Percentiles rank a stretch among this genome's conserved stretches.
These are phyloP conservation scores for Cutaneotrichosporon sp. DNA, from an alignment of 1,284 basidiomycete species.

Conservation along the genomic window DNA sequence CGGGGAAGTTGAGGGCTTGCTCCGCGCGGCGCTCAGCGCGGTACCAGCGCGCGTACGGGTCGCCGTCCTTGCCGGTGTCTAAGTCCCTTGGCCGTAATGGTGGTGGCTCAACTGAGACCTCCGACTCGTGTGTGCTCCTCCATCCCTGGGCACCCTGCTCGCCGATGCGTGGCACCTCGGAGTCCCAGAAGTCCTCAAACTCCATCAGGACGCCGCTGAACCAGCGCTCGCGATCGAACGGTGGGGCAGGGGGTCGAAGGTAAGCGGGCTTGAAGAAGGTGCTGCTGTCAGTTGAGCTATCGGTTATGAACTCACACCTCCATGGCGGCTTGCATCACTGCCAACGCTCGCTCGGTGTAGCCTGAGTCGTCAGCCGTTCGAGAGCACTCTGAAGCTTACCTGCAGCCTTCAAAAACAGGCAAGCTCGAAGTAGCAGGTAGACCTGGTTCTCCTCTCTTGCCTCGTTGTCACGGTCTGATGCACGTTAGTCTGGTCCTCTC, in stretches of 20 bases:
- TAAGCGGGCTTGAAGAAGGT: constrained; percentile 53
- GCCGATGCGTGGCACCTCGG: constrained; percentile 56
- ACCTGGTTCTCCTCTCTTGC: constrained; percentile 48
- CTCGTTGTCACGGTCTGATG: constrained; percentile 16
- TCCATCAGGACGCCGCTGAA: constrained; percentile 39
- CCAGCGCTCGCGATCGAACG: constrained; percentile 29
- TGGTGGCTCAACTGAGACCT: not conserved
- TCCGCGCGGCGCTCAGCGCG: constrained; percentile 62
- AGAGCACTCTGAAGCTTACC: constrained; percentile 58
- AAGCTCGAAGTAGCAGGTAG: constrained; percentile 47
- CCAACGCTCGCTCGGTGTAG: constrained; percentile 56
- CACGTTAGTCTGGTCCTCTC: too few relatives aligned
- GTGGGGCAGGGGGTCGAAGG: constrained; percentile 24
- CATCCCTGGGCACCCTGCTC: constrained; percentile 55
- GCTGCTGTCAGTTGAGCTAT: constrained; percentile 23
- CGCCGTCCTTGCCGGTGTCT: constrained; percentile 33
- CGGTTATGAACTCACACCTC: constrained; percentile 51
- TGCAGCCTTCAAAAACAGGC: constrained; percentile 67
- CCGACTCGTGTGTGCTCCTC: constrained; percentile 31
- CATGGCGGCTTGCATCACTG: constrained; percentile 57
- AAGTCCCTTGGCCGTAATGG: constrained; percentile 52
- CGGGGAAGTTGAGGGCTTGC: constrained; percentile 57
- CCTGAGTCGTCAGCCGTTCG: constrained; percentile 36
- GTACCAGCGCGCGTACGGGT: constrained; percentile 73
- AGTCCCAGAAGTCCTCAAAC: constrained; percentile 59